Evolutionary conservation across 1,139 yeast species (phyloP).

Genomic region (Chernovozyma aurita): DNA sequence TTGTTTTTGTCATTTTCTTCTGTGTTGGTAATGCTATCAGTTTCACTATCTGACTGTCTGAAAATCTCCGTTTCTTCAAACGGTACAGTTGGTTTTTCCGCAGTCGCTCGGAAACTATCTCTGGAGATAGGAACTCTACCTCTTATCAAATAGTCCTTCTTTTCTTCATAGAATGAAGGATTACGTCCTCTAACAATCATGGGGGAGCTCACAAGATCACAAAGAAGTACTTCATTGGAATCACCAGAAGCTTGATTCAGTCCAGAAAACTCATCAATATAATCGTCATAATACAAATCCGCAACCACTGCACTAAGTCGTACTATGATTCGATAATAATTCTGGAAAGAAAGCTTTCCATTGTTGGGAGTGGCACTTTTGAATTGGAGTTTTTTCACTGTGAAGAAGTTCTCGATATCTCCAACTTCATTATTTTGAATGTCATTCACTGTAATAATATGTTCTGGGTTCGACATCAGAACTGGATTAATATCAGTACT

Average conservation of each 20-base stretch:
- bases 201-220: constrained; percentile 42
- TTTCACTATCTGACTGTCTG: neutral
- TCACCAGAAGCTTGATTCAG: constrained; percentile 9
- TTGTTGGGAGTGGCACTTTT: constrained; percentile 63
- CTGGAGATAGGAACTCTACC: constrained; percentile 20
- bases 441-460: constrained; percentile 29
- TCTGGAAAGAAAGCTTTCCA: constrained; percentile 53
- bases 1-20: constrained; percentile 2
- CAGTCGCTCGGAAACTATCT: constrained; percentile 16
- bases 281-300: constrained; percentile 39
- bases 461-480: constrained; percentile 22
- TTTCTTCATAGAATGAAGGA: constrained; percentile 57
- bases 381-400: constrained; percentile 48
- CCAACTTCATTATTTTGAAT: constrained; percentile 12
- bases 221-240: constrained; percentile 30
- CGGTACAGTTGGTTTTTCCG: constrained; percentile 8
- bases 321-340: constrained; percentile 49
- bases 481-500: constrained; percentile 15
- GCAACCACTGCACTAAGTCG: constrained; percentile 44
- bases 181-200: constrained; percentile 64
- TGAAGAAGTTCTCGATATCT: constrained; percentile 30
- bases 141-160: constrained; percentile 45
- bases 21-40: constrained; percentile 8
- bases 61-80: neutral
- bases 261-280: constrained; percentile 29